These are phyloP conservation scores for Brassica balearica DNA, from an alignment of 441 rosid genomes.

Conservation along the genomic window DNA sequence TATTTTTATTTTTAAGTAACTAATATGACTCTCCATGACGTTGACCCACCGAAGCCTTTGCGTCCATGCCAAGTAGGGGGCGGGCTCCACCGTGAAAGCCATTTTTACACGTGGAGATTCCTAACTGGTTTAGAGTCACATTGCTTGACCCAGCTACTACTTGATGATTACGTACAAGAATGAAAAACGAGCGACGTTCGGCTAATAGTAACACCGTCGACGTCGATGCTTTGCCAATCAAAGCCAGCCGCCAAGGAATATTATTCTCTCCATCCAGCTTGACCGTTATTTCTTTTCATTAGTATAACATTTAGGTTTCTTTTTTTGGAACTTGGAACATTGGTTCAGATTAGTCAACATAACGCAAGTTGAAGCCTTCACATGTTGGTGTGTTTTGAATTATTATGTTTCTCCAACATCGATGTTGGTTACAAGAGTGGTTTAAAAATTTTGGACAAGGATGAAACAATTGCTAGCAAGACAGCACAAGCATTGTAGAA, in stretches of 20 bases:
- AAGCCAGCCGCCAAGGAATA: slow-evolving; percentile 1
- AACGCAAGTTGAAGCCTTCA: not conserved
- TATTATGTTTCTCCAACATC: not conserved
- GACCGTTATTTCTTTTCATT: not conserved
- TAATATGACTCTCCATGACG: not conserved
- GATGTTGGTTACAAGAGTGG: not conserved
- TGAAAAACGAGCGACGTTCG: not conserved
- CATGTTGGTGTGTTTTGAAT: not conserved
- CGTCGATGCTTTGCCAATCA: not conserved
- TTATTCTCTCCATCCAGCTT: not conserved
- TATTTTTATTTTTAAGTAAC: not conserved
- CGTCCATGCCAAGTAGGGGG: slow-evolving; percentile 5
- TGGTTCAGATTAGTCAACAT: not conserved
- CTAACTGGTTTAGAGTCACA: not conserved
- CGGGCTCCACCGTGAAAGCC: not conserved
- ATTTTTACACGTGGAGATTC: not conserved
- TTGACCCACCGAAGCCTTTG: slow-evolving; percentile 4
- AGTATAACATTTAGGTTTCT: not conserved
- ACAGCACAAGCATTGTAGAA: no score
- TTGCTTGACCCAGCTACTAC: slow-evolving; percentile 4
- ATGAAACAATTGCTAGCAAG: not conserved
- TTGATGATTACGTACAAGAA: not conserved
- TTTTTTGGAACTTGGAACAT: not conserved
- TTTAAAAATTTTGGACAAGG: not conserved
- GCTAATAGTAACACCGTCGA: not conserved